These are phyloP conservation scores for Pachyrhizus erosus DNA, from an alignment of 306 rosid species.

Conservation along the genomic window DNA sequence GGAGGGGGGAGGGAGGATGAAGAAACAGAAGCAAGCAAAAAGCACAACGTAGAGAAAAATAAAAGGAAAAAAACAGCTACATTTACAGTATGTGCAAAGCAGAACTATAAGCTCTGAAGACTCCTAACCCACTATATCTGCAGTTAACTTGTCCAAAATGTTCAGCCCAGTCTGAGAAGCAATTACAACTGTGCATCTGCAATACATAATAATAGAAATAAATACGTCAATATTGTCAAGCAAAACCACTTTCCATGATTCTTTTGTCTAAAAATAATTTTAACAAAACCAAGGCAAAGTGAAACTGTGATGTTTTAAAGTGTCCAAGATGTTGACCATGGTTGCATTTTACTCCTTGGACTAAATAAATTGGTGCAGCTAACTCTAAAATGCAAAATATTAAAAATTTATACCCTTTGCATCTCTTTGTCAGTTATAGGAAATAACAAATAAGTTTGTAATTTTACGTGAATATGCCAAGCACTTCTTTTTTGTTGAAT, in stretches of 20 bases:
- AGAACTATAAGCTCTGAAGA: conserved; percentile 27
- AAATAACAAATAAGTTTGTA: neutral
- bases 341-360: neutral
- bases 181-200: conserved; percentile 59
- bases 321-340: conserved; percentile 9
- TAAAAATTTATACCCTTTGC: neutral
- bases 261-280: neutral
- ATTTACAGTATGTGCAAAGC: conserved; percentile 5
- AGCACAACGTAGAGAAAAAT: neutral
- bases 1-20: too few relatives aligned
- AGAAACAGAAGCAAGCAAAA: too few relatives aligned
- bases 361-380: neutral
- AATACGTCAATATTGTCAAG: neutral
- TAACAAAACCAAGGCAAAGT: neutral
- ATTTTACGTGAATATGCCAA: neutral
- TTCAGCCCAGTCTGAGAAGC: conserved; percentile 52
- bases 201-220: neutral
- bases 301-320: neutral
- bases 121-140: conserved; percentile 48
- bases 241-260: conserved; percentile 3
- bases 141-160: conserved; percentile 51
- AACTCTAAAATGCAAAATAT: neutral
- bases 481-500: neutral
- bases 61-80: neutral
- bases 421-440: neutral